A percentile compares a stretch with the other conserved stretches of the same genome.
These are phyloP conservation scores for Cyclotella atomus DNA, from an alignment of 108 stramenopile genomes.

Conservation along the genomic window DNA sequence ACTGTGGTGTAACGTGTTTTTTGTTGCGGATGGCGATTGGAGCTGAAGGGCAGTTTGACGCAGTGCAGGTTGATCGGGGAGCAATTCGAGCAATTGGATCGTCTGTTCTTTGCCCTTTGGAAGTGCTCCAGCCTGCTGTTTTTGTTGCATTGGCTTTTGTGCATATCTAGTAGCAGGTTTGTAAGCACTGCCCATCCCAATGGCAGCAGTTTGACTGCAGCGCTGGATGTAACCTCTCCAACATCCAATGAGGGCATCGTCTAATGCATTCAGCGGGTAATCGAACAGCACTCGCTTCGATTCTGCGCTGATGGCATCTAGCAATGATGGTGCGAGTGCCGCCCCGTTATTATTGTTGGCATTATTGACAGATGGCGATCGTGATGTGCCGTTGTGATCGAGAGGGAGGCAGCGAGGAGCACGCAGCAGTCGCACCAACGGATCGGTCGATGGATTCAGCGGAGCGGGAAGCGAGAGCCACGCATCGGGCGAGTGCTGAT, in stretches of 20 bases:
- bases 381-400: neutral
- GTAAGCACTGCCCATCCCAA: neutral
- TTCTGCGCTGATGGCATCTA: slow-evolving; percentile 74
- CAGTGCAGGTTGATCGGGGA: neutral
- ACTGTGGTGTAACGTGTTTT: neutral
- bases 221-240: slow-evolving; percentile 20
- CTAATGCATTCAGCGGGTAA: slow-evolving; percentile 56
- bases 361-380: neutral
- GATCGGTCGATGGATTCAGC: slow-evolving; percentile 58
- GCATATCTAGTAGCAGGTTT: neutral
- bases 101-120: neutral
- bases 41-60: neutral
- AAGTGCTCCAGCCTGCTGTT: neutral
- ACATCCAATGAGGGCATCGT: slow-evolving; percentile 8
- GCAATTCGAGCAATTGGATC: neutral
- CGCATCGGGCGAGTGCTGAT: slow-evolving; percentile 19
- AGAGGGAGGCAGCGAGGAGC: slow-evolving; percentile 22
- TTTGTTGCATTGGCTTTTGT: neutral
- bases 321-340: slow-evolving; percentile 62
- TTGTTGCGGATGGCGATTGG: neutral
- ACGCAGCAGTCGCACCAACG: slow-evolving; percentile 77
- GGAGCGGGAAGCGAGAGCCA: slow-evolving; percentile 23
- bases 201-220: neutral
- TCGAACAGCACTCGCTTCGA: slow-evolving; percentile 58
- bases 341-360: neutral